Evolutionary conservation across 2,329 filamentous ascomycete species (phyloP).

Genomic region (Colletotrichum lindemuthianum): DNA sequence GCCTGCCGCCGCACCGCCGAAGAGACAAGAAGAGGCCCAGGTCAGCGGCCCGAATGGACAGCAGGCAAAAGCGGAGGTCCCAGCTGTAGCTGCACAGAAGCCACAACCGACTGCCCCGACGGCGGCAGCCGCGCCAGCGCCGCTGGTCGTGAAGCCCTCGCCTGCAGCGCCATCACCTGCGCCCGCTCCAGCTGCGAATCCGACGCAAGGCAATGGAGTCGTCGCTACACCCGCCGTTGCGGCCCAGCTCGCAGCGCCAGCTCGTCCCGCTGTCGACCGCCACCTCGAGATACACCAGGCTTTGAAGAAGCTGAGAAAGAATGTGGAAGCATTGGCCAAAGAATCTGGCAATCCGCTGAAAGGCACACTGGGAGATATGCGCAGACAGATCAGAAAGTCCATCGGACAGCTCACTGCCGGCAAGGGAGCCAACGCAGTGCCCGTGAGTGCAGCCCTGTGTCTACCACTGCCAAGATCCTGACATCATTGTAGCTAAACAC

Average conservation of each 20-base stretch:
- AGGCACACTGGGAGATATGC: constrained; percentile 74
- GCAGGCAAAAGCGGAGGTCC: constrained; percentile 21
- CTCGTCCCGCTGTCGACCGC: constrained; percentile 47
- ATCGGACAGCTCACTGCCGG: constrained; percentile 78
- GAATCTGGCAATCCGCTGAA: constrained; percentile 62
- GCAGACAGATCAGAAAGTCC: constrained; percentile 75
- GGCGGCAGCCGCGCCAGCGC: constrained; percentile 32
- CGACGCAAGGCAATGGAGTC: constrained; percentile 19
- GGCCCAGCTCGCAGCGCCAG: constrained; percentile 6
- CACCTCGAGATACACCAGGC: constrained; percentile 71
- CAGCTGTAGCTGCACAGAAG: constrained; percentile 26
- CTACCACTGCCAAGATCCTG: constrained; percentile 15
- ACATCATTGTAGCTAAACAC: constrained; percentile 50
- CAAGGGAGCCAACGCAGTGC: constrained; percentile 65
- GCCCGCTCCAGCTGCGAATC: constrained; percentile 3
- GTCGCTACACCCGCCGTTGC: constrained; percentile 21
- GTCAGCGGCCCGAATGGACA: constrained; percentile 38
- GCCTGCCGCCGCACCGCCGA: constrained; percentile 37
- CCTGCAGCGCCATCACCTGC: constrained; percentile 27
- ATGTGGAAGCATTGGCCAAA: constrained; percentile 66
- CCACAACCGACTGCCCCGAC: constrained; percentile 16
- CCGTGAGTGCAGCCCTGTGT: constrained; percentile 44
- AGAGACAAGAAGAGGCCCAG: constrained; percentile 37
- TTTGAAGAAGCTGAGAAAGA: constrained; percentile 74
- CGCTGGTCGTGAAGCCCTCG: constrained; percentile 32